phyloP scores from a whole-genome alignment of 805 yeast species.

The Ogataea angusta region DNA sequence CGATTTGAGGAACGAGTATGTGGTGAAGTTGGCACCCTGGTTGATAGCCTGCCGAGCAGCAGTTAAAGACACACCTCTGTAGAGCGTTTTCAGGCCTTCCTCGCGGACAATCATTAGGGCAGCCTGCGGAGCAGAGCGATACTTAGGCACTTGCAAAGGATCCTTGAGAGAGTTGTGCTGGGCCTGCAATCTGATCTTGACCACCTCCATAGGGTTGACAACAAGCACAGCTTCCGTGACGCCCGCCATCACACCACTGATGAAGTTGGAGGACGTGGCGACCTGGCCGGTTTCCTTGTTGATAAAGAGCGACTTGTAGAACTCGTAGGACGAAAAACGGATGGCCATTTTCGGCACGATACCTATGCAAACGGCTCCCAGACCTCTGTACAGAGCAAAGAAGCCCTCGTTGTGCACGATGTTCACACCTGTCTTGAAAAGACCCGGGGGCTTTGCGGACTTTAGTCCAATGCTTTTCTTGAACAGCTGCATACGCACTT shows the following conservation, averaged over 20 bases:
- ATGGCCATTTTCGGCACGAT: conserved; percentile 98
- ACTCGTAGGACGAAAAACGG: conserved; percentile 91
- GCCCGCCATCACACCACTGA: conserved; percentile 98
- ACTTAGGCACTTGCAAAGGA: conserved; percentile 72
- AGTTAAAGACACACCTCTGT: conserved; percentile 92
- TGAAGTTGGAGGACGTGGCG: conserved; percentile 70
- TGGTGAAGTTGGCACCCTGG: conserved; percentile 98
- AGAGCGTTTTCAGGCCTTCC: conserved; percentile 85
- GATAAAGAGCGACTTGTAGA: conserved; percentile 67
- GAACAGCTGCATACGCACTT: conserved; percentile 94
- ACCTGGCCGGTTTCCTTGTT: conserved; percentile 60
- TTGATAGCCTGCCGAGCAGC: conserved; percentile 98
- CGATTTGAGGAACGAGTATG: conserved; percentile 80
- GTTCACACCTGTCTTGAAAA: conserved; percentile 72
- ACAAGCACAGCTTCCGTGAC: conserved; percentile 91
- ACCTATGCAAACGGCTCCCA: conserved; percentile 96
- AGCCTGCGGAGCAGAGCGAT: conserved; percentile 91
- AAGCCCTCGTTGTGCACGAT: conserved; percentile 80
- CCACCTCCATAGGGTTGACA: conserved; percentile 97
- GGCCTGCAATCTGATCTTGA: conserved; percentile 93
- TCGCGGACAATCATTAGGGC: conserved; percentile 78
- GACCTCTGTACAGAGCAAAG: conserved; percentile 86
- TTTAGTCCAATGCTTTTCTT: conserved; percentile 53
- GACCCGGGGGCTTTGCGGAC: conserved; percentile 73
- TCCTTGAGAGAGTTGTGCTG: conserved; percentile 91